phyloP scores from a whole-genome alignment of 371 early-diverging fungal genomes.

The Apophysomyces trapeziformis region DNA sequence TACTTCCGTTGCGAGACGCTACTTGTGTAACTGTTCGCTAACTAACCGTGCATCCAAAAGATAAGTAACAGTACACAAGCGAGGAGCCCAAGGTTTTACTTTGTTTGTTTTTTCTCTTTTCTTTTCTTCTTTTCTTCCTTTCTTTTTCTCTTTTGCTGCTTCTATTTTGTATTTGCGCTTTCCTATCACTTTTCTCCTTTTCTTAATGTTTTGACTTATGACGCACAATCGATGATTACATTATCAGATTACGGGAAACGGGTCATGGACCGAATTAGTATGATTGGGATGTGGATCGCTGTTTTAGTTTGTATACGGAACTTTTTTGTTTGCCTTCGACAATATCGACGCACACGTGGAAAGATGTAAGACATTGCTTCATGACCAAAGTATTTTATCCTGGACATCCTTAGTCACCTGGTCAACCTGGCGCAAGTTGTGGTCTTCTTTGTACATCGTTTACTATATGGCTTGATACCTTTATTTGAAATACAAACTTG shows the following conservation, averaged over 20 bases:
- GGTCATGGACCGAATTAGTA: conserved; percentile 47
- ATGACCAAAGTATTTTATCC: not conserved
- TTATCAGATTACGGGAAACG: conserved; percentile 40
- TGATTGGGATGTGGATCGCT: conserved; percentile 53
- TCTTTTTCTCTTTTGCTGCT: not conserved
- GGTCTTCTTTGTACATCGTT: conserved; percentile 37
- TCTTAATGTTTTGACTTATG: conserved; percentile 5
- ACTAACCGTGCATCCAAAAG: not conserved
- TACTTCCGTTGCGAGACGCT: not conserved
- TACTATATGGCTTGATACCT: conserved; percentile 46
- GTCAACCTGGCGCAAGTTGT: conserved; percentile 48
- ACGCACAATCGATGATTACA: conserved; percentile 27
- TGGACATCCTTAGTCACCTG: conserved; percentile 33
- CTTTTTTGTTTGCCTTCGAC: conserved; percentile 40
- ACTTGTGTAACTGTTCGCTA: not conserved
- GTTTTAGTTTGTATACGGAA: conserved; percentile 41
- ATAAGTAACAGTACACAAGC: not conserved
- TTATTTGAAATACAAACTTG: conserved; percentile 50
- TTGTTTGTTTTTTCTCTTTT: conserved; percentile 9
- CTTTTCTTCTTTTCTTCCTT: conserved; percentile 14
- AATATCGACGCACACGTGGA: conserved; percentile 47
- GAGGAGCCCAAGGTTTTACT: not conserved
- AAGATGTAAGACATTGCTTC: conserved; percentile 35
- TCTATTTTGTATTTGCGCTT: conserved; percentile 3
- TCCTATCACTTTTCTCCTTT: not conserved